Conservation (phyloP, 2,329 filamentous ascomycete genomes). For the Cordyceps fumosorosea region DNA sequence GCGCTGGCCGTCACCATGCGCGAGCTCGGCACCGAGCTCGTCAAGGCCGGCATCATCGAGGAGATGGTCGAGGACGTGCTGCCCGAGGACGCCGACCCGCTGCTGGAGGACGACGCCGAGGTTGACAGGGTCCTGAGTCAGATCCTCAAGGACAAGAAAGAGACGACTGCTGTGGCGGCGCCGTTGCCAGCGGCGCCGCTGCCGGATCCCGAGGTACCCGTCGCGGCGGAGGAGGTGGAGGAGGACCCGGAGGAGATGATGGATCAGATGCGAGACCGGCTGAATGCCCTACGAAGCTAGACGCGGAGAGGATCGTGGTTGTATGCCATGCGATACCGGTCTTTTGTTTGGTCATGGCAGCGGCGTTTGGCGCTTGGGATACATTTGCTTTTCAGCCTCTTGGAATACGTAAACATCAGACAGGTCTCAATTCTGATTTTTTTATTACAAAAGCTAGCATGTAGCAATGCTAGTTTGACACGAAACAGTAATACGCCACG, state of each 20-base stretch:
- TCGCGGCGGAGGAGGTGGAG: slow-evolving; percentile 63
- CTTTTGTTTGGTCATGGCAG: background rate
- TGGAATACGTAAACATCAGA: background rate
- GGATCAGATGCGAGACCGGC: slow-evolving; percentile 84
- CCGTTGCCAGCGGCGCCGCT: slow-evolving; percentile 51
- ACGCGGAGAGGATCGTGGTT: background rate
- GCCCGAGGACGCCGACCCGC: slow-evolving; percentile 64
- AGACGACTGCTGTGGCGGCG: slow-evolving; percentile 33
- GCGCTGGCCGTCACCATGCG: slow-evolving; percentile 85
- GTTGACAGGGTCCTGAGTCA: slow-evolving; percentile 84
- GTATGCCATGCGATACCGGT: background rate
- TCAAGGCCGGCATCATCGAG: slow-evolving; percentile 94
- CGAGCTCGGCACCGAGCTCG: slow-evolving; percentile 77
- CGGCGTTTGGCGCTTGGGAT: slow-evolving; percentile 11
- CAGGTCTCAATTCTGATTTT: background rate
- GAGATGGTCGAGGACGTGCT: slow-evolving; percentile 90
- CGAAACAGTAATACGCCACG: too few species aligned
- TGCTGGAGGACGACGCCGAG: slow-evolving; percentile 71
- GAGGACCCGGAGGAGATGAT: slow-evolving; percentile 85
- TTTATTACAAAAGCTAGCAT: background rate
- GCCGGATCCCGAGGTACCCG: slow-evolving; percentile 43
- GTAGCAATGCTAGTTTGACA: too few species aligned
- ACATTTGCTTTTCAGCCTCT: slow-evolving; percentile 1
- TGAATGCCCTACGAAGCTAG: slow-evolving; percentile 86
- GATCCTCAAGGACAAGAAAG: slow-evolving; percentile 75